phyloP scores from a whole-genome alignment of 1,139 yeast species.

The Blastobotrys arbuscula region DNA sequence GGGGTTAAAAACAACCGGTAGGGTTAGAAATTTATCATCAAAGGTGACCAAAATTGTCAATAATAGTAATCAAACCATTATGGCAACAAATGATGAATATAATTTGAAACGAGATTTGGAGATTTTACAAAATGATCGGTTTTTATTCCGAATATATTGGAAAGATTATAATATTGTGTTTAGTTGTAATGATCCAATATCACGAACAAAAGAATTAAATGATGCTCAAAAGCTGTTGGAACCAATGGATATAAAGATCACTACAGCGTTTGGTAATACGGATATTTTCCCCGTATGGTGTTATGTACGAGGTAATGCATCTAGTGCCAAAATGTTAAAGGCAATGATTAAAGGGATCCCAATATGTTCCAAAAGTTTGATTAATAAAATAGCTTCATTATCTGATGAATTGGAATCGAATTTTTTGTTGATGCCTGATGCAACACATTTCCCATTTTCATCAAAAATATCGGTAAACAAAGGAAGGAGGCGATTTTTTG shows the following conservation, averaged over 20 bases:
- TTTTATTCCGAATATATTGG: slow-evolving; percentile 5
- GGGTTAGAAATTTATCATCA: neutral
- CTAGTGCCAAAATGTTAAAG: slow-evolving; percentile 22
- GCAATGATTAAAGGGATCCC: slow-evolving; percentile 29
- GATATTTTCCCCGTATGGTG: neutral
- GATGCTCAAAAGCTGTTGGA: slow-evolving; percentile 10
- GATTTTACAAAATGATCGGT: neutral
- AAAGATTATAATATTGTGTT: slow-evolving; percentile 1
- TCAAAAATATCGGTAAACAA: slow-evolving; percentile 20
- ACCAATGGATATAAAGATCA: slow-evolving; percentile 26
- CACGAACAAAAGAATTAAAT: neutral
- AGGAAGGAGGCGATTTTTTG: slow-evolving; percentile 20
- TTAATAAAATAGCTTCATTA: slow-evolving; percentile 16
- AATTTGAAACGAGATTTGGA: neutral
- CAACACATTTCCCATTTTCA: slow-evolving; percentile 18
- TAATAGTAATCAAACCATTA: neutral
- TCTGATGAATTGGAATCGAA: slow-evolving; percentile 18
- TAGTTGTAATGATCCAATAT: neutral
- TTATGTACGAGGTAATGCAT: slow-evolving; percentile 8
- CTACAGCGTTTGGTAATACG: neutral
- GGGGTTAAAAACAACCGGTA: neutral
- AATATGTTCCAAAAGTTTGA: slow-evolving; percentile 23
- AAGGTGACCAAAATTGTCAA: neutral
- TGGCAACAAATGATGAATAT: neutral
- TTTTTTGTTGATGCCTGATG: slow-evolving; percentile 23